Evolutionary conservation across 1,139 yeast species (phyloP), one percentile per base, ranked within the genome.

Genomic region (Saccharomyces pastorianus): DNA sequence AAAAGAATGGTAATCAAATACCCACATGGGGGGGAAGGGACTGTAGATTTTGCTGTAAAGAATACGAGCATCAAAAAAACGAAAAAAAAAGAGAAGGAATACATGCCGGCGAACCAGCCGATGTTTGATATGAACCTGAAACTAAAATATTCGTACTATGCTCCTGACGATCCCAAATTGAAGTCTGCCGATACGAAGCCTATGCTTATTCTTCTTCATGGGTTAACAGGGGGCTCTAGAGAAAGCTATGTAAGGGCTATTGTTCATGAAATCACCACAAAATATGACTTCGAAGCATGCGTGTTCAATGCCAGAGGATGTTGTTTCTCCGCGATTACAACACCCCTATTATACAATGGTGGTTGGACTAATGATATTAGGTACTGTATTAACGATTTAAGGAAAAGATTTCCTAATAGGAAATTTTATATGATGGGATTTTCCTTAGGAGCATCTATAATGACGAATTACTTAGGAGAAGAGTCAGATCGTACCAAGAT

Each of bases 361-460:
- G 70, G 81, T 41, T 80, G 85, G 83, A 82, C 86, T 25, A 82
- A 82, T 62, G 86, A 82, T 64, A 68, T 82, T 52, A 70, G 86
- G 51, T 76, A 76, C 64, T 73, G 80, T 53, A 73, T 82, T 53
- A 81, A 78, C 57, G 72, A 76, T 53, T 68, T 81, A 34, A 66
- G 73, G 34, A 60, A 63, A 28, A 71, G 70, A 54, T 81, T 79
- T 75, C 84, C 85, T 3, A 69, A 77, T 52, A 78, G 80, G 59
- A 68, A 75, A 52, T 71, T 82, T 11, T 81, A 74, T 61, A 65
- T 80, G 57, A 71, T 79, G 52, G 85, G 85, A 2, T 80, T 80
- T 57, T 79, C 84, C 1, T 70, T 82, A 34, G 86, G 86, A 6
- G 84, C 83, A 1, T 73, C 81, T n/a, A 75, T 81, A 26, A 65